These are phyloP conservation scores for Venturia carpophila DNA, from an alignment of 2,329 filamentous ascomycete species.

Conservation along the genomic window DNA sequence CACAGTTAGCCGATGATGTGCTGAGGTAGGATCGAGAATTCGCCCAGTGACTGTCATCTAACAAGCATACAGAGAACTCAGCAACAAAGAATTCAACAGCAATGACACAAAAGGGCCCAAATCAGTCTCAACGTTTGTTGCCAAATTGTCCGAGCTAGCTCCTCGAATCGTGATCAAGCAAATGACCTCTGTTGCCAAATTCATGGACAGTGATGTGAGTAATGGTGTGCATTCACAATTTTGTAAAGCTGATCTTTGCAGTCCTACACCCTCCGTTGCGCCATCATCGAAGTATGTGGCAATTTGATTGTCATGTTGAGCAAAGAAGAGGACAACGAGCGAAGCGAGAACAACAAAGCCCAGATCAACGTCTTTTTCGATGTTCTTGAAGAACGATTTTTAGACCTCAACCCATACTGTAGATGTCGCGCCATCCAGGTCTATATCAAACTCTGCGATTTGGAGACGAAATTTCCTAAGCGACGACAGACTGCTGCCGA, in stretches of 20 bases:
- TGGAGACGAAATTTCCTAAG: constrained; percentile 96
- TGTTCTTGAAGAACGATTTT: constrained; percentile 88
- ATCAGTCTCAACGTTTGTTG: constrained; percentile 87
- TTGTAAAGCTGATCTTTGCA: constrained; percentile 28
- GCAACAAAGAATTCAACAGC: constrained; percentile 95
- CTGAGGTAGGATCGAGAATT: constrained; percentile 43
- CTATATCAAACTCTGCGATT: constrained; percentile 80
- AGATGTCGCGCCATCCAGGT: constrained; percentile 88
- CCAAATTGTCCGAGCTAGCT: constrained; percentile 85
- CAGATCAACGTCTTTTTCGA: constrained; percentile 97
- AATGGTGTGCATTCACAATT: neutral
- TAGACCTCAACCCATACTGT: constrained; percentile 95
- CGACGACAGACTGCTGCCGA: constrained; percentile 80
- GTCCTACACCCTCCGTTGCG: constrained; percentile 88
- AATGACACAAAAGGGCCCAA: constrained; percentile 95
- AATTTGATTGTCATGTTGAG: constrained; percentile 89
- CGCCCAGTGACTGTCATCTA: constrained; percentile 20
- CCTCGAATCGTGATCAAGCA: constrained; percentile 93
- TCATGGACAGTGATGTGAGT: constrained; percentile 81
- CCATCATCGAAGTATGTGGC: constrained; percentile 92
- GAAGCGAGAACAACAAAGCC: constrained; percentile 84
- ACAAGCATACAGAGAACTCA: constrained; percentile 59
- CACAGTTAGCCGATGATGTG: constrained; percentile 88
- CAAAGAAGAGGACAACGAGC: constrained; percentile 69
- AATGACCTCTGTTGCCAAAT: constrained; percentile 89